Evolutionary conservation across 768 basidiomycete species (phyloP).

Genomic region (Hygrophoropsis aurantiaca): DNA sequence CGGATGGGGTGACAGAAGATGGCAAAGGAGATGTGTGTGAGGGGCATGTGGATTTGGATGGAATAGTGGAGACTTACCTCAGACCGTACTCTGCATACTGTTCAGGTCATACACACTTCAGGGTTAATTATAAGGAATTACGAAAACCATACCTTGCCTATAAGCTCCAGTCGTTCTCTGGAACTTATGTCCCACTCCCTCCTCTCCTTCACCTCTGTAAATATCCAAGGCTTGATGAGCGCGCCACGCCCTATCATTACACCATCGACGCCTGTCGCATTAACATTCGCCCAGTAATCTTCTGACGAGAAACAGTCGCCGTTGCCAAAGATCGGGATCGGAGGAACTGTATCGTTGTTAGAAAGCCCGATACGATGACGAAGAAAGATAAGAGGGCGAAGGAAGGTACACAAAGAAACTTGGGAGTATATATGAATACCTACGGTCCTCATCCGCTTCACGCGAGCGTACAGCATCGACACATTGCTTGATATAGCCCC

Average conservation of each 20-base stretch:
- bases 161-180: constrained; percentile 75
- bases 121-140: background rate
- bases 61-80: constrained; percentile 43
- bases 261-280: constrained; percentile 85
- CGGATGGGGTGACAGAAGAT: background rate
- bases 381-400: background rate
- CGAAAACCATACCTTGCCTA: constrained; percentile 58
- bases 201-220: constrained; percentile 91
- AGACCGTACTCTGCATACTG: constrained; percentile 89
- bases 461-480: constrained; percentile 73
- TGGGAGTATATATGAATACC: no score
- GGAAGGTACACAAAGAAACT: no score
- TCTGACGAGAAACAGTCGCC: constrained; percentile 92
- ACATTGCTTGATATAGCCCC: constrained; percentile 90
- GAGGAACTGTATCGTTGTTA: constrained; percentile 49
- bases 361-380: background rate
- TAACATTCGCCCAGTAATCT: constrained; percentile 76
- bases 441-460: constrained; percentile 72
- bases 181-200: constrained; percentile 94
- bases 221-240: constrained; percentile 94
- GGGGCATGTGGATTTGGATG: no score
- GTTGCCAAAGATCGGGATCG: constrained; percentile 94
- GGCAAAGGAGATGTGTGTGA: no score
- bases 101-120: constrained; percentile 4
- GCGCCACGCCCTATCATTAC: constrained; percentile 96